A percentile compares a stretch with the other conserved stretches of the same genome.
These are phyloP conservation scores for Logfia minima DNA, from an alignment of 129 eudicot genomes.

Conservation along the genomic window DNA sequence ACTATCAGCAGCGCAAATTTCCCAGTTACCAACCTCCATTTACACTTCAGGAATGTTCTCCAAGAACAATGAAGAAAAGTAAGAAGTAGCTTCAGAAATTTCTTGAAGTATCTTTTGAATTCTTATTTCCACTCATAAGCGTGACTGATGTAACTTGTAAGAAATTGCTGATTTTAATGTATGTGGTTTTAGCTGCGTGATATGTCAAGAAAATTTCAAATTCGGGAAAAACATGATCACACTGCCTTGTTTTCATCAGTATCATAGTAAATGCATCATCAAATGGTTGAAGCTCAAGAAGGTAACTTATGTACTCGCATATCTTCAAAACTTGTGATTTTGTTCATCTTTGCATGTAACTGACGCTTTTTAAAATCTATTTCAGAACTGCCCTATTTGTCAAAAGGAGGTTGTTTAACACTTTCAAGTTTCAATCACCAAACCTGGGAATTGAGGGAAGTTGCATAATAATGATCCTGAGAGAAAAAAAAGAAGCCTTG, in stretches of 20 bases:
- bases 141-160: neutral
- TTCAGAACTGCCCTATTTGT: conserved; percentile 73
- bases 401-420: conserved; percentile 52
- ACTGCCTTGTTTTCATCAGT: conserved; percentile 70
- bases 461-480: conserved; percentile 14
- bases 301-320: conserved; percentile 35
- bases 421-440: conserved; percentile 23
- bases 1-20: conserved; percentile 45
- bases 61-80: conserved; percentile 51
- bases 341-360: neutral
- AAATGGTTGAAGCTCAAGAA: conserved; percentile 59
- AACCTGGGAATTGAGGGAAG: neutral
- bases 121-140: neutral
- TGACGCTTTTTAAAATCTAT: neutral
- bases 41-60: conserved; percentile 62
- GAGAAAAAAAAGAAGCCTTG: neutral
- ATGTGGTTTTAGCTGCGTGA: conserved; percentile 51
- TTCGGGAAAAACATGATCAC: conserved; percentile 47
- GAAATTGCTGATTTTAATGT: neutral
- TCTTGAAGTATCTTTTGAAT: neutral
- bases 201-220: conserved; percentile 52
- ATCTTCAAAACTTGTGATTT: neutral
- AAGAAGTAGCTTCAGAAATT: conserved; percentile 17
- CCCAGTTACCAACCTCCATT: conserved; percentile 64
- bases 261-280: conserved; percentile 62